Conservation (phyloP, 2,329 filamentous ascomycete genomes). For the Claviceps spartinae region DNA sequence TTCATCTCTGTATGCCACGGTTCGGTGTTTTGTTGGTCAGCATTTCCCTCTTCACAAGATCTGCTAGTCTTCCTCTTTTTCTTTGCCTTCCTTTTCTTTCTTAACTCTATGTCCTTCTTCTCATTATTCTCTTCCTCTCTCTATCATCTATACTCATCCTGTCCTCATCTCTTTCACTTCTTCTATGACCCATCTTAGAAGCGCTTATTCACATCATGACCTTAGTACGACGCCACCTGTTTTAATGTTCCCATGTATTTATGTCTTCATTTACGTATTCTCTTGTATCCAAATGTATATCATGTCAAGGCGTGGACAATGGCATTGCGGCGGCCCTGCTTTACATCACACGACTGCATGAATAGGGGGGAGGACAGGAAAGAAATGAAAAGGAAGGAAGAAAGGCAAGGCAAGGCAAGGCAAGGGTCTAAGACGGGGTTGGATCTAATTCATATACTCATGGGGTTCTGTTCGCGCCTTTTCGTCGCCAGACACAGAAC, state of each 20-base stretch:
- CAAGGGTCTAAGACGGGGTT: background rate
- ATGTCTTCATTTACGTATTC: background rate
- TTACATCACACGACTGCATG: background rate
- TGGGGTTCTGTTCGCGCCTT: background rate
- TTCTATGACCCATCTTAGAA: no score
- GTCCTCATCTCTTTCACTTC: background rate
- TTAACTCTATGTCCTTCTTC: background rate
- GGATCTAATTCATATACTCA: background rate
- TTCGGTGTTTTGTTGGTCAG: no score
- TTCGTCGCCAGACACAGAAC: background rate
- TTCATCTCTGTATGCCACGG: no score
- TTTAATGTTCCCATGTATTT: no score
- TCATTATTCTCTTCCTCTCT: background rate
- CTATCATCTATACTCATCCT: background rate
- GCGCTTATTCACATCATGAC: no score
- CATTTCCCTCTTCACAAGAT: no score
- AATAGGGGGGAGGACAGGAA: no score
- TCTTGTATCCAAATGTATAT: background rate
- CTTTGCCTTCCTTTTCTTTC: no score
- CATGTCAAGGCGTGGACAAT: no score
- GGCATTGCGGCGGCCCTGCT: background rate
- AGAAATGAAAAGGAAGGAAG: no score
- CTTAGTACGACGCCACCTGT: no score
- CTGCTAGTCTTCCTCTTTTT: no score
- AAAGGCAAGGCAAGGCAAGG: background rate